Conservation (phyloP, 2,329 filamentous ascomycete species). For the Niveomyces coronatus region DNA sequence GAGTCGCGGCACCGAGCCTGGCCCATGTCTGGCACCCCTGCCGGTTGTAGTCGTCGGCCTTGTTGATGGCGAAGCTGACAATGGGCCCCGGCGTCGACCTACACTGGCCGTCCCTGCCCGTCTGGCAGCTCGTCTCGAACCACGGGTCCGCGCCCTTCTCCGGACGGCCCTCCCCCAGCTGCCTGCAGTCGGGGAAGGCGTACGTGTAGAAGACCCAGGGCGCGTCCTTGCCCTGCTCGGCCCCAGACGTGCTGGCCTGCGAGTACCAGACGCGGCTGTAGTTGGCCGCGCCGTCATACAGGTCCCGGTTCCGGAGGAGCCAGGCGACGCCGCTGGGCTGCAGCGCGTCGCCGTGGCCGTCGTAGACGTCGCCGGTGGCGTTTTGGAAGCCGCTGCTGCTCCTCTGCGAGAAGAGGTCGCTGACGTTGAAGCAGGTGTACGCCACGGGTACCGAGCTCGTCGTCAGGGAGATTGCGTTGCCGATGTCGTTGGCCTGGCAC, state of each 20-base stretch:
- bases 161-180: not conserved
- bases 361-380: not conserved
- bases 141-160: not conserved
- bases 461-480: conserved; percentile 10
- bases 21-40: conserved; percentile 2
- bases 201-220: conserved; percentile 12
- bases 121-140: conserved; percentile 10
- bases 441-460: conserved; percentile 8
- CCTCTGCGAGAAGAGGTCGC: conserved; percentile 13
- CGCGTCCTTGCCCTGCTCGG: conserved; percentile 9
- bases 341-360: not conserved
- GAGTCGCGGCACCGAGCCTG: not conserved
- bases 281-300: conserved; percentile 12
- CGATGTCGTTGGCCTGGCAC: conserved; percentile 12
- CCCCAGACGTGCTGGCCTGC: not conserved
- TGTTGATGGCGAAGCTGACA: conserved; percentile 5
- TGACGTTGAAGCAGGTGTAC: conserved; percentile 15
- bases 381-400: conserved; percentile 12
- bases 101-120: conserved; percentile 9
- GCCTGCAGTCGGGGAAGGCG: conserved; percentile 10
- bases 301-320: conserved; percentile 9
- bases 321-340: conserved; percentile 12
- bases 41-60: not conserved
- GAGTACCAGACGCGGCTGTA: conserved; percentile 12
- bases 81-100: conserved; percentile 2